Percentiles rank a stretch among this genome's conserved stretches.
Evolutionary conservation across 441 rosid species (phyloP).

Genomic region (Adansonia gregorii): DNA sequence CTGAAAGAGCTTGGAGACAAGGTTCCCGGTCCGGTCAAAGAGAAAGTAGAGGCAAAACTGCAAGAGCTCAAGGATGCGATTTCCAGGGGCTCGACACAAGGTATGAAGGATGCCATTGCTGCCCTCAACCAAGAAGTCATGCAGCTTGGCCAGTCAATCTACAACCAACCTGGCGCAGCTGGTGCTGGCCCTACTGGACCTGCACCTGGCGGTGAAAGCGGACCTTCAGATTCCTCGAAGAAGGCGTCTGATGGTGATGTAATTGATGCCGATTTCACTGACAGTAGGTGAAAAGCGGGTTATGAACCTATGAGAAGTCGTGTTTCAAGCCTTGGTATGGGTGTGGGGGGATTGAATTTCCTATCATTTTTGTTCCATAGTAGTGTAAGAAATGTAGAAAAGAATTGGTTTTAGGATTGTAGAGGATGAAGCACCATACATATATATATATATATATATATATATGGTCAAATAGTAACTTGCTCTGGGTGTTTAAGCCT

Average conservation of each 20-base stretch:
- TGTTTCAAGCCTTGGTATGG: neutral
- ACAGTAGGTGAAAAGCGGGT: slow-evolving; percentile 58
- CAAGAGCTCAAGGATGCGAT: slow-evolving; percentile 79
- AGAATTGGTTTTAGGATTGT: slow-evolving; percentile 13
- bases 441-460: neutral
- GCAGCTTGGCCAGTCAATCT: slow-evolving; percentile 89
- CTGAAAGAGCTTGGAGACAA: slow-evolving; percentile 83
- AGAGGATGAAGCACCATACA: slow-evolving; percentile 7
- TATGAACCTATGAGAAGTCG: neutral
- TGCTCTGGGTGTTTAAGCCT: neutral
- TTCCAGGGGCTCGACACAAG: slow-evolving; percentile 63
- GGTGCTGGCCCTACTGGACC: slow-evolving; percentile 50
- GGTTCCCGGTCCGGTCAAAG: slow-evolving; percentile 74
- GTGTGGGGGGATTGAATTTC: neutral
- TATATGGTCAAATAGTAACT: neutral
- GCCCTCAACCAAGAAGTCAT: slow-evolving; percentile 88
- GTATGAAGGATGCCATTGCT: slow-evolving; percentile 77
- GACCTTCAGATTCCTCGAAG: slow-evolving; percentile 58
- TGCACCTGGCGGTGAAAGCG: slow-evolving; percentile 56
- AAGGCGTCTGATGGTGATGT: slow-evolving; percentile 80
- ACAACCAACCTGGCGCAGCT: slow-evolving; percentile 76
- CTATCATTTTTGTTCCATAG: slow-evolving; percentile 21
- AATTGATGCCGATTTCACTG: slow-evolving; percentile 84
- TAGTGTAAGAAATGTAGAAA: neutral
- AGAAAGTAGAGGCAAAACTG: slow-evolving; percentile 79